A percentile compares a stretch with the other conserved stretches of the same genome.
phyloP scores from a whole-genome alignment of 192 early-diverging fungal genomes.

The Podochytrium sp. region DNA sequence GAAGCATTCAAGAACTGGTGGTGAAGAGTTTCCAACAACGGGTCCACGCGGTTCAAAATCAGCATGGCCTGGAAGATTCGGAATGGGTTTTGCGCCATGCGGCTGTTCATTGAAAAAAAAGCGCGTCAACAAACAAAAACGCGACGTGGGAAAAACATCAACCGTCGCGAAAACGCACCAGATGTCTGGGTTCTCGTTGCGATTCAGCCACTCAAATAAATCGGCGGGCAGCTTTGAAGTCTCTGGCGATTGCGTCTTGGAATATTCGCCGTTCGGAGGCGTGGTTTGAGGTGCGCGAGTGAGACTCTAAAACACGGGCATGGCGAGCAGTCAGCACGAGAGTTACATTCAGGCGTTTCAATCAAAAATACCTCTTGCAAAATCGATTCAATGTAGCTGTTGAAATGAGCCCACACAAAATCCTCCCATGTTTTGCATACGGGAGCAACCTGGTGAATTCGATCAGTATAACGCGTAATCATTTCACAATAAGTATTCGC shows the following conservation, averaged over 20 bases:
- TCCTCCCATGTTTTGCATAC: constrained; percentile 90
- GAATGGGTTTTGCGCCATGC: constrained; percentile 44
- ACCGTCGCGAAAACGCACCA: constrained; percentile 14
- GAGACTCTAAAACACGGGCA: constrained; percentile 29
- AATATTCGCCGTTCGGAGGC: constrained; percentile 14
- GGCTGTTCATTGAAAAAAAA: constrained; percentile 3
- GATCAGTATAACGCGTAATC: too few relatives aligned
- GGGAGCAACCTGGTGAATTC: constrained; percentile 53
- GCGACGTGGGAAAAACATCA: too few relatives aligned
- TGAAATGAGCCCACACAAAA: constrained; percentile 81
- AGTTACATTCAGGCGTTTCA: neutral
- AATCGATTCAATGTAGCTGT: constrained; percentile 67
- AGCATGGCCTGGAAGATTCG: constrained; percentile 55
- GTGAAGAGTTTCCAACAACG: constrained; percentile 41
- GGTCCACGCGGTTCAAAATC: constrained; percentile 49
- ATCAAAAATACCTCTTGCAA: constrained; percentile 51
- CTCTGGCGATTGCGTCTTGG: constrained; percentile 1
- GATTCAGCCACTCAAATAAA: constrained; percentile 38
- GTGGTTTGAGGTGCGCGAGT: constrained; percentile 9
- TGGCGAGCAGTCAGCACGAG: neutral
- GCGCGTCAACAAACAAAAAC: neutral
- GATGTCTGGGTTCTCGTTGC: constrained; percentile 33
- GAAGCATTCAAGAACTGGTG: constrained; percentile 28
- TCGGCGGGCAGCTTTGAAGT: constrained; percentile 9
- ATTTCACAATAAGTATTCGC: constrained; percentile 9